Percentiles rank a stretch among this genome's conserved stretches.
Evolutionary conservation across 768 basidiomycete species (phyloP).

Genomic region (Podaxis sp.): DNA sequence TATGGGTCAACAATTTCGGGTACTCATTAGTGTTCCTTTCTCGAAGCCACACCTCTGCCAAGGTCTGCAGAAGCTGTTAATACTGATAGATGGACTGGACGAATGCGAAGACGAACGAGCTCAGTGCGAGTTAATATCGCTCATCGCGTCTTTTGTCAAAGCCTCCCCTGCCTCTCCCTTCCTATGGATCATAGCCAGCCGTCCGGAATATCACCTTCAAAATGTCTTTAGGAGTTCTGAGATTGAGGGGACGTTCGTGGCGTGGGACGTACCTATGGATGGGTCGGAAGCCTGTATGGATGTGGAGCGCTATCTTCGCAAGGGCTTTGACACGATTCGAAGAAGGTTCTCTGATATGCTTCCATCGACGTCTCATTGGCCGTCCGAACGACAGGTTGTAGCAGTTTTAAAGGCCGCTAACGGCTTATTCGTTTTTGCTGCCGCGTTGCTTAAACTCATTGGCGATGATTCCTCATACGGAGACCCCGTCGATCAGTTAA

Average conservation of each 20-base stretch:
- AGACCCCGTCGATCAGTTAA: neutral
- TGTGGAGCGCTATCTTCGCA: neutral
- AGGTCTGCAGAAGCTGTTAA: neutral
- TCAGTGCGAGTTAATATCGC: neutral
- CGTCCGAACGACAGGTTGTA: neutral
- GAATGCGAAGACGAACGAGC: neutral
- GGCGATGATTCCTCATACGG: neutral
- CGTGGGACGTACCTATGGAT: neutral
- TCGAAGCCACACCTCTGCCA: neutral
- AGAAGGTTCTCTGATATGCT: neutral
- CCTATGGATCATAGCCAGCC: neutral
- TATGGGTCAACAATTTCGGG: neutral
- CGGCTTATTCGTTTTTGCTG: neutral
- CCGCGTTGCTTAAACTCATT: neutral
- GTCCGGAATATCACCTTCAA: neutral
- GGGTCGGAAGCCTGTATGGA: neutral
- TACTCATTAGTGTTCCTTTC: neutral
- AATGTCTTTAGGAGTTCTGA: neutral
- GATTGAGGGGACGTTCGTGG: neutral
- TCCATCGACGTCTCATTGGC: neutral
- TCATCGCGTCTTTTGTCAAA: neutral
- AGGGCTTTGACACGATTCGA: neutral
- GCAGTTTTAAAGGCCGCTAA: neutral
- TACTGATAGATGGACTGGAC: slow-evolving; percentile 1
- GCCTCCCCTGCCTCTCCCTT: neutral